Evolutionary conservation across 805 yeast genomes (phyloP), one percentile per base, ranked within the genome.

Genomic region (Kazachstania kunashirensis): DNA sequence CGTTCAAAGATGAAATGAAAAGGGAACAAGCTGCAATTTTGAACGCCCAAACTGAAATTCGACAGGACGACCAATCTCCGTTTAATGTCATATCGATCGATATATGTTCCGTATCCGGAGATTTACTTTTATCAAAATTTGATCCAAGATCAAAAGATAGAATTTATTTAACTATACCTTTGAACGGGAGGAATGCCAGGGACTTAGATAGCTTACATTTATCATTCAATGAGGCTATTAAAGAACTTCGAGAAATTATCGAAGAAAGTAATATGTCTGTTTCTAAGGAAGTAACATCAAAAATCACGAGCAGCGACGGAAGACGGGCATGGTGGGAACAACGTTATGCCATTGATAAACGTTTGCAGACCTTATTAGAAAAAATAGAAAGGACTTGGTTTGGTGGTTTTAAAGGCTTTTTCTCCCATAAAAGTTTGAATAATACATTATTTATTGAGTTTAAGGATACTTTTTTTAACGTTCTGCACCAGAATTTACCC

Each of bases 301-400:
- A 48, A 1, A 72, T 82, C 2, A 62, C 52, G 3, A 68, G 84
- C 0, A 66, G 70, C 31, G 79, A 75, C 29, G 80, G 77, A 21
- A 66, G 85, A 34, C 69, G 67, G 31, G 44, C 61, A 6, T 89
- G 96, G 96, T 92, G 96, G 95, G 66, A 67, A 28, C 61, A 63
- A 20, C 62, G 96, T 33, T 73, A 72, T 38, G 59, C 56, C 0
- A 61, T 86, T 13, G 96, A 89, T 54, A 53, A 62, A 8, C 57
- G 68, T 32, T 50, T 89, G 36, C 55, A 68, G 27, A 56, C 55
- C 2, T 55, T 86, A n/a, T 52, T 89, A n/a, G 48, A 53, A 1
- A 63, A 63, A 23, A 68, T 84, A 7, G 89, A 84, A 37, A 54
- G 55, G 16, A 61, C 63, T 38, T 84, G 96, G 88, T 61, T 89